Evolutionary conservation across 2,329 filamentous ascomycete species (phyloP), one percentile per base, ranked within the genome.

Genomic region (Ceratocystis diversiconidia): DNA sequence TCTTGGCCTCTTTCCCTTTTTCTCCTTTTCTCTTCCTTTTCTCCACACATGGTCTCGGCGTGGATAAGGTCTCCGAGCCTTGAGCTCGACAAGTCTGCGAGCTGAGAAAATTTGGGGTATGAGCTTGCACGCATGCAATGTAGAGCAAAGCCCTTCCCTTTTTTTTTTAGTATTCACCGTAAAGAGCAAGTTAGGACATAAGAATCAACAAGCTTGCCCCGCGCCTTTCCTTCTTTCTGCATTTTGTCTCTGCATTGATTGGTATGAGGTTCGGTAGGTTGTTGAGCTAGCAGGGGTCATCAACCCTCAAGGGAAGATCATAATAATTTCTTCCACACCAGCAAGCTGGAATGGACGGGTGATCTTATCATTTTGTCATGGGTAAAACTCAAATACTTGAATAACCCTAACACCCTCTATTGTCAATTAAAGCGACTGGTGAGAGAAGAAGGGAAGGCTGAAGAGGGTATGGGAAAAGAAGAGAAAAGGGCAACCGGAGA

Each of bases 361-460:
- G 22, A 57, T 57, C 52, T 15, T 10, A 57, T 32, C 52, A 57
- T 57, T 28, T 30, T 57, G 52, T 22, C 52, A 57, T 57, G 52
- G 52, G 17, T 57, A 57, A 57, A 57, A 57, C 52, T 57, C 52
- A 57, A 57, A 57, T 57, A 57, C 52, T 57, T 57, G 22, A 30
- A 15, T 5, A 57, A 57, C 52, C 52, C 52, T 57, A 57, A 32
- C 52, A 28, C 1, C 22, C 5, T 57, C 12, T 15, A 28, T 17
- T 32, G 25, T 57, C 25, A 32, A 57, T 19, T 48, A 10, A 22
- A 19, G 7, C 3, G 7, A 10, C 46, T 5, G 22, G 46, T 7
- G 3, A 50, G 46, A n/a, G 5, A 15, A 30, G 52, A 8, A 12
- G 30, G 12, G 5, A 25, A 57, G 10, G 52, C 8, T 57, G 52